Conservation (phyloP, 2,329 filamentous ascomycete genomes). For the Sphaerulina musiva region DNA sequence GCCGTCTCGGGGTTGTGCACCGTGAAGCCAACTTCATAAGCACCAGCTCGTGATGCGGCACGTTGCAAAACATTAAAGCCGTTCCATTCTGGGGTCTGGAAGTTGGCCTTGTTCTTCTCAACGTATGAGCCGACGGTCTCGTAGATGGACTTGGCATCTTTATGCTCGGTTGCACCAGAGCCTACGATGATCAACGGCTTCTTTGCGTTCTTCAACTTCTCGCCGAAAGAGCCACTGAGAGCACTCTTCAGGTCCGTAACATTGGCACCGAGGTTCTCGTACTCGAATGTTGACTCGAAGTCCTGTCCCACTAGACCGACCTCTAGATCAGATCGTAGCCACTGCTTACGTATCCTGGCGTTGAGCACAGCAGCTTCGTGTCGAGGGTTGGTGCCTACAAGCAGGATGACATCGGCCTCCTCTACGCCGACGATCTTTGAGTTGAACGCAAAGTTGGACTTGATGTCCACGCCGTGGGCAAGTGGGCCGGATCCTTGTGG, state of each 20-base stretch:
- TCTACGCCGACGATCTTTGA: constrained; percentile 90
- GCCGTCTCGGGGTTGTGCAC: constrained; percentile 76
- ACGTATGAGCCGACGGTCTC: constrained; percentile 85
- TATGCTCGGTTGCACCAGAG: constrained; percentile 83
- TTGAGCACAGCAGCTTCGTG: constrained; percentile 94
- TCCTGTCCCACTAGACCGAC: constrained; percentile 84
- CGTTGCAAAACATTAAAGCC: constrained; percentile 96
- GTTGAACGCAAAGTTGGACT: constrained; percentile 95
- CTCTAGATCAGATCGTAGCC: constrained; percentile 89
- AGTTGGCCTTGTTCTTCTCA: constrained; percentile 85
- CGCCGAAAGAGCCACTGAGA: constrained; percentile 79
- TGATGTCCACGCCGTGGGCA: constrained; percentile 86
- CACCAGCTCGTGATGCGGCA: constrained; percentile 82
- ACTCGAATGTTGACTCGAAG: constrained; percentile 93
- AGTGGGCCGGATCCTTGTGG: constrained; percentile 75
- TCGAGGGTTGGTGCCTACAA: constrained; percentile 90
- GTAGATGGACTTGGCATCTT: constrained; percentile 86
- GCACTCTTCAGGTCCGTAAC: constrained; percentile 75
- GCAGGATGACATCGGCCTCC: constrained; percentile 83
- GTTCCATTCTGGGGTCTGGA: constrained; percentile 86
- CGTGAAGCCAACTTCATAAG: constrained; percentile 92
- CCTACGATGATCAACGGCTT: constrained; percentile 95
- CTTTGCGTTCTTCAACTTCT: constrained; percentile 82
- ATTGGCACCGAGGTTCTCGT: constrained; percentile 79
- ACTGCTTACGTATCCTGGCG: constrained; percentile 95